Evolutionary conservation across 345 rosid genomes (phyloP), one percentile per base, ranked within the genome.

Genomic region (Erodium maritimum): DNA sequence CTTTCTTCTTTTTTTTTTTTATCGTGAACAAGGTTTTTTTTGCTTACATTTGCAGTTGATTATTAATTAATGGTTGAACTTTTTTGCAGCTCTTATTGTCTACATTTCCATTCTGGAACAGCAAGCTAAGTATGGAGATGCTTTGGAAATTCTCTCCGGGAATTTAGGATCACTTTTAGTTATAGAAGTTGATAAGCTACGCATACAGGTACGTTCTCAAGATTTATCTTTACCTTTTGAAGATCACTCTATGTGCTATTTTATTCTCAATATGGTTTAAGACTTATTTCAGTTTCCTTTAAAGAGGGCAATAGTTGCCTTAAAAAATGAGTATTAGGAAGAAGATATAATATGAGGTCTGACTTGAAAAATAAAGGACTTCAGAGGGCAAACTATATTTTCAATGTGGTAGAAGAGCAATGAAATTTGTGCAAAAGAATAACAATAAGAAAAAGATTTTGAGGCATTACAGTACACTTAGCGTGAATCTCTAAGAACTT

Each of bases 61-160:
- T 19, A 11, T 24, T 63, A 23, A 50, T 61, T 53, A 57, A 61
- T 61, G 21, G 64, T 59, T 6, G 33, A 60, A 22, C 64, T 61
- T 17, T 48, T 65, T 68, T 69, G 69, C 84, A 93, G 99, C 99
- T 75, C 90, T 90, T 71, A 74, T 78, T 37, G 87, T 93, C 72
- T 93, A 93, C 74, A 79, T 93, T 63, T 87, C 96, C 61, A 77
- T 89, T 74, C 69, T 93, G 81, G 99, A 89, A 67, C 91, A 87
- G 64, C 94, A 89, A 74, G 77, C 81, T 55, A 93, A 87, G 65
- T 87, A 77, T 69, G 73, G 72, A 22, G 86, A 87, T 77, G 99
- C 90, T 58, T 71, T 93, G 82, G 90, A 85, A 67, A 67, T 89
- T 60, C 82, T 93, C 12, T 75, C 91, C 5, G 98, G 98, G 50